These are phyloP conservation scores for Usnea hakonensis DNA, from an alignment of 495 filamentous ascomycete genomes.

Conservation along the genomic window DNA sequence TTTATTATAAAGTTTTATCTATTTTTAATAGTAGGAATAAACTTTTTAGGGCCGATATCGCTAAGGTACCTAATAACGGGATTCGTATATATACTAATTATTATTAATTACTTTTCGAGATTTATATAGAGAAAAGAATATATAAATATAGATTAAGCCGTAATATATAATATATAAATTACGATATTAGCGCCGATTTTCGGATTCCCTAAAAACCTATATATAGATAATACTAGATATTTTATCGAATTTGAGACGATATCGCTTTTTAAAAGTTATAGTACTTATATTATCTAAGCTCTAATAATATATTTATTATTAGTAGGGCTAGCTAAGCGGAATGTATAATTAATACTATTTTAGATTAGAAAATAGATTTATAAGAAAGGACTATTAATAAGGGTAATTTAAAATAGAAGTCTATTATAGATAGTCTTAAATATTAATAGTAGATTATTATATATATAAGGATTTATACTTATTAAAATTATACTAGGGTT, in stretches of 20 bases:
- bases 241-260: not conserved
- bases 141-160: not conserved
- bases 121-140: not conserved
- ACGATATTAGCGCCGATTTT: not conserved
- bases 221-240: not conserved
- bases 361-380: not conserved
- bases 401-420: not conserved
- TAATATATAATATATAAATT: not conserved
- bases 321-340: not conserved
- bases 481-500: not conserved
- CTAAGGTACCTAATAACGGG: not conserved
- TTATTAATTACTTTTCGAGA: not conserved
- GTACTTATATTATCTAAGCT: not conserved
- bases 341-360: not conserved
- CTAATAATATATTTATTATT: not conserved
- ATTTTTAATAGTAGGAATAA: not conserved
- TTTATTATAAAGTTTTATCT: not conserved
- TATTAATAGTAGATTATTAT: not conserved
- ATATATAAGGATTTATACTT: not conserved
- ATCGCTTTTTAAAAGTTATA: not conserved
- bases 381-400: not conserved
- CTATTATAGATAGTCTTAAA: not conserved
- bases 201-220: not conserved
- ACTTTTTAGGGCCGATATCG: not conserved
- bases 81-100: not conserved